Percentiles rank a stretch among this genome's conserved stretches.
Evolutionary conservation across 768 basidiomycete species (phyloP).

Genomic region (Termitomyces sp.): DNA sequence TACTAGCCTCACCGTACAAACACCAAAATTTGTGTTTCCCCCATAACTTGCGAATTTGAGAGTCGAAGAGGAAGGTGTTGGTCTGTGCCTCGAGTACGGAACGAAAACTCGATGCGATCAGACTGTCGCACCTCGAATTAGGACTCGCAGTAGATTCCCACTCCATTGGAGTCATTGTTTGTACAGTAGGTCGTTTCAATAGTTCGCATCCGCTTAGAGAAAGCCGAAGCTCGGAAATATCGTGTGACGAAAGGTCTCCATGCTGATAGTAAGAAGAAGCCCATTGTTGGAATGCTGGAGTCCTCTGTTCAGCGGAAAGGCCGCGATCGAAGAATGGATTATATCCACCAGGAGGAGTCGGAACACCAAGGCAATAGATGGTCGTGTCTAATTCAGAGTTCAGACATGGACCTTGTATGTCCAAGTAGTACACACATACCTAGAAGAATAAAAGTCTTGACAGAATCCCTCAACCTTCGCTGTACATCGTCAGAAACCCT

Average conservation of each 20-base stretch:
- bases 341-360: not conserved
- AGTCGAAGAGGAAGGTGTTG: not conserved
- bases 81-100: constrained; percentile 1
- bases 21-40: not conserved
- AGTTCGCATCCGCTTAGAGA: not conserved
- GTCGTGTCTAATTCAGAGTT: not conserved
- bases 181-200: not conserved
- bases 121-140: not conserved
- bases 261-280: constrained; percentile 3
- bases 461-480: constrained; percentile 16
- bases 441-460: constrained; percentile 18
- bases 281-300: constrained; percentile 1
- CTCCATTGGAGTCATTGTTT: not conserved
- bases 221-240: not conserved
- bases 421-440: constrained; percentile 12
- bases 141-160: not conserved
- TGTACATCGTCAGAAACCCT: constrained; percentile 12
- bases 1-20: constrained; percentile 1
- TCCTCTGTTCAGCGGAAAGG: not conserved
- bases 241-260: not conserved
- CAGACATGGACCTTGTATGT: not conserved
- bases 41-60: not conserved
- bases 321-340: not conserved
- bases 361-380: not conserved
- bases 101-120: not conserved